phyloP scores from a whole-genome alignment of 257 asterid species.

The Verbascum thapsus region DNA sequence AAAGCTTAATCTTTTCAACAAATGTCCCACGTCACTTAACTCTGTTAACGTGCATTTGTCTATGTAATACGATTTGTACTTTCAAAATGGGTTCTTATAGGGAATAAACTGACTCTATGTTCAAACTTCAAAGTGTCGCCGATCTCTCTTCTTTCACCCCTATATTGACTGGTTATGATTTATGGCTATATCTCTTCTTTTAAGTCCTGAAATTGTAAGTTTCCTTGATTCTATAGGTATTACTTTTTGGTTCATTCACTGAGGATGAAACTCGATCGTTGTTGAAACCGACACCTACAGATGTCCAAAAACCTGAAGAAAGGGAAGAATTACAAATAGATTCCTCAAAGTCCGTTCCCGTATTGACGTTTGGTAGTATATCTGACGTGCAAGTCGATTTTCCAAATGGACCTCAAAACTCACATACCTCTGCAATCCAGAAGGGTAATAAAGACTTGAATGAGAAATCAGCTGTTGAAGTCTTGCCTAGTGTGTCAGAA shows the following conservation, averaged over 20 bases:
- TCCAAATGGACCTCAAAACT: slow-evolving; percentile 31
- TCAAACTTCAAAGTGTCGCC: no score
- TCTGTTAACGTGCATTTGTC: slow-evolving; percentile 4
- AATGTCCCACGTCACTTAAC: slow-evolving; percentile 9
- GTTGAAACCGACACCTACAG: slow-evolving; percentile 42
- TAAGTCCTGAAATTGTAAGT: slow-evolving; percentile 23
- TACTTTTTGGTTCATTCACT: slow-evolving; percentile 88
- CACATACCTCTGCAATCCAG: slow-evolving; percentile 31
- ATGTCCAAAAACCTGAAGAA: slow-evolving; percentile 27
- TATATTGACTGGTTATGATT: slow-evolving; percentile 8
- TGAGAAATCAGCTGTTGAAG: slow-evolving; percentile 31
- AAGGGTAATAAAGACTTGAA: slow-evolving; percentile 33
- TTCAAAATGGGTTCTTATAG: not conserved
- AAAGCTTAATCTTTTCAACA: not conserved
- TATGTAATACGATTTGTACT: not conserved
- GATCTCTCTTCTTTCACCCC: not conserved
- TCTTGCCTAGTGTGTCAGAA: slow-evolving; percentile 36
- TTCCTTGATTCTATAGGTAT: slow-evolving; percentile 44
- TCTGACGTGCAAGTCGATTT: slow-evolving; percentile 34
- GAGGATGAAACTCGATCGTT: slow-evolving; percentile 76
- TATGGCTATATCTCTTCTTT: not conserved
- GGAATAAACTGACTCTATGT: not conserved
- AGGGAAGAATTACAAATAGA: slow-evolving; percentile 33
- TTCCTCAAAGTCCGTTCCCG: slow-evolving; percentile 38
- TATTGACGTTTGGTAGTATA: slow-evolving; percentile 50